A percentile compares a stretch with the other conserved stretches of the same genome.
Evolutionary conservation across 306 rosid species (phyloP).

Genomic region (Trichosanthes truncata): DNA sequence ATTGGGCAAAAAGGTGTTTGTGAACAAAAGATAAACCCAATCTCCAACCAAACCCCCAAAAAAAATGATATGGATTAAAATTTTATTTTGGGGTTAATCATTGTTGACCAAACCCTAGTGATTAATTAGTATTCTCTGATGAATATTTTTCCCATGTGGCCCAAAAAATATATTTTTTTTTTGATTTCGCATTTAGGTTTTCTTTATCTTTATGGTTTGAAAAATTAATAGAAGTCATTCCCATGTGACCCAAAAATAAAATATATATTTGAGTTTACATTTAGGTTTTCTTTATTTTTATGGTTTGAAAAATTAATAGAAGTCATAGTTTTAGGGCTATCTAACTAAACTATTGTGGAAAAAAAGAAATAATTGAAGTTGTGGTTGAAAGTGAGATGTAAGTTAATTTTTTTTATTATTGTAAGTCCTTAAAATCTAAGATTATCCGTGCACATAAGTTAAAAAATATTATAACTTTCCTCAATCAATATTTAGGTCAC

Average conservation of each 20-base stretch:
- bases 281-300: background rate
- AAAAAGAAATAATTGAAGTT: too few species aligned
- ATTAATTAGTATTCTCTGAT: background rate
- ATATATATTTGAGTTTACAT: background rate
- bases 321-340: background rate
- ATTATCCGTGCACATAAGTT: too few species aligned
- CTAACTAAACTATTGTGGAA: background rate
- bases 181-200: background rate
- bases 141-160: background rate
- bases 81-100: slow-evolving; percentile 1
- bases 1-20: background rate
- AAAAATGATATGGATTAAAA: background rate
- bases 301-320: background rate
- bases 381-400: background rate
- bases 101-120: background rate
- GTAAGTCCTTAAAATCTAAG: too few species aligned
- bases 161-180: background rate
- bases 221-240: background rate
- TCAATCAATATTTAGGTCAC: too few species aligned
- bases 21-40: background rate
- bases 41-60: background rate
- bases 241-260: background rate
- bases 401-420: too few species aligned
- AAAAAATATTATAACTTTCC: too few species aligned
- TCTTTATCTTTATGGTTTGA: background rate